Evolutionary conservation across 1,284 basidiomycete species (phyloP).

Genomic region (Clitocybe nebularis): DNA sequence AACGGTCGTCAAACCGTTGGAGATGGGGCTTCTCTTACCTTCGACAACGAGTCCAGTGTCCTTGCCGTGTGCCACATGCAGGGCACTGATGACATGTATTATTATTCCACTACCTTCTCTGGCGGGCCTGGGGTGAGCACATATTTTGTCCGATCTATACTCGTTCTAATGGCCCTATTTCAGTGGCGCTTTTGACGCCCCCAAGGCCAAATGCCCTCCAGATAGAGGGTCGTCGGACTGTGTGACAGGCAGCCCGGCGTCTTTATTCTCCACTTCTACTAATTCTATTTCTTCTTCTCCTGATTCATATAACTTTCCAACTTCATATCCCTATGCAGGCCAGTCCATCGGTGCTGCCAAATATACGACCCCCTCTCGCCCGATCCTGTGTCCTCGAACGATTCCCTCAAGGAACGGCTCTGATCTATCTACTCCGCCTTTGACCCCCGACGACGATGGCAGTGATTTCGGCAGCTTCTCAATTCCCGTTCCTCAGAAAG

Average conservation of each 20-base stretch:
- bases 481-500: constrained; percentile 27
- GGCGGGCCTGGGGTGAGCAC: constrained; percentile 76
- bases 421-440: constrained; percentile 54
- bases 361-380: constrained; percentile 17
- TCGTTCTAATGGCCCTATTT: constrained; percentile 7
- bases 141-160: constrained; percentile 11
- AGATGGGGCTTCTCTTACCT: constrained; percentile 79
- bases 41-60: constrained; percentile 75
- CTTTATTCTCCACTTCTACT: constrained; percentile 42
- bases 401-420: constrained; percentile 38
- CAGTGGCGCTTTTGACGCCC: constrained; percentile 93
- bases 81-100: constrained; percentile 77
- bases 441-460: constrained; percentile 50
- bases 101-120: constrained; percentile 86
- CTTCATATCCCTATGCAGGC: constrained; percentile 6
- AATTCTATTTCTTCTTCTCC: constrained; percentile 39
- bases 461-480: constrained; percentile 30
- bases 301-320: constrained; percentile 13
- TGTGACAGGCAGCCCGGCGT: constrained; percentile 87
- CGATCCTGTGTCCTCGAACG: constrained; percentile 35
- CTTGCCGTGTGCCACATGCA: constrained; percentile 80
- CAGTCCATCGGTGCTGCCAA: constrained; percentile 4
- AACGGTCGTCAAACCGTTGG: constrained; percentile 92
- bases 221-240: constrained; percentile 87
- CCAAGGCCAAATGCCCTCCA: constrained; percentile 85